A percentile compares a stretch with the other conserved stretches of the same genome.
These are phyloP conservation scores for Tricholoma terreum DNA, from an alignment of 768 basidiomycete species.

Conservation along the genomic window DNA sequence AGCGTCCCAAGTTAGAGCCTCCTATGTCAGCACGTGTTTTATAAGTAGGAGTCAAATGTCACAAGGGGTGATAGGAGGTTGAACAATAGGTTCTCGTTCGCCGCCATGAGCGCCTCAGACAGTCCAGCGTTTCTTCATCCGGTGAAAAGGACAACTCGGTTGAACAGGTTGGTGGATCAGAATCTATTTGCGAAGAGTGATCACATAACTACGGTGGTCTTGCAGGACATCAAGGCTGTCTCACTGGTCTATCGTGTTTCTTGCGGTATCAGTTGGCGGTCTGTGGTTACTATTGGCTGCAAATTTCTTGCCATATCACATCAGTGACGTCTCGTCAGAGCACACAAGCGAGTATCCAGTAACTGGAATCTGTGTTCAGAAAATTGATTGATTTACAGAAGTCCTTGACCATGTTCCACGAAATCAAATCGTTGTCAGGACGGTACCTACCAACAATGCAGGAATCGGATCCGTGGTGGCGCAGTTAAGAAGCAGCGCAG, in stretches of 20 bases:
- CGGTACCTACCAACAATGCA: background rate
- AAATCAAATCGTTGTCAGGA: background rate
- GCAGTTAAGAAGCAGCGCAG: slow-evolving; percentile 2
- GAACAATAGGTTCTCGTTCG: no score
- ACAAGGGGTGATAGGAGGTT: no score
- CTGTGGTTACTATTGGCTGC: background rate
- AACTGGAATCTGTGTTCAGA: background rate
- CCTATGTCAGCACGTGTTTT: no score
- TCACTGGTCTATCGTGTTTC: background rate
- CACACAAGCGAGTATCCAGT: background rate
- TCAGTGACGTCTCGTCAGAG: background rate
- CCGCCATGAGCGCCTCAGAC: no score
- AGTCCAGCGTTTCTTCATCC: no score
- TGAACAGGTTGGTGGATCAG: background rate
- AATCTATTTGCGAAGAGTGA: no score
- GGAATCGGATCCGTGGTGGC: slow-evolving; percentile 3
- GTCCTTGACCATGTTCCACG: background rate
- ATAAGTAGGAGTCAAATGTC: no score
- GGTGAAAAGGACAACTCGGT: no score
- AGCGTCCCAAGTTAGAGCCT: no score
- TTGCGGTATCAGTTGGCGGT: background rate
- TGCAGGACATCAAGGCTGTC: no score
- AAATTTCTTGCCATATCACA: background rate
- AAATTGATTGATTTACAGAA: background rate
- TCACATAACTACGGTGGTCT: no score